phyloP scores from a whole-genome alignment of 352 stramenopile species.

The Hyaloperonospora arabidopsidis region DNA sequence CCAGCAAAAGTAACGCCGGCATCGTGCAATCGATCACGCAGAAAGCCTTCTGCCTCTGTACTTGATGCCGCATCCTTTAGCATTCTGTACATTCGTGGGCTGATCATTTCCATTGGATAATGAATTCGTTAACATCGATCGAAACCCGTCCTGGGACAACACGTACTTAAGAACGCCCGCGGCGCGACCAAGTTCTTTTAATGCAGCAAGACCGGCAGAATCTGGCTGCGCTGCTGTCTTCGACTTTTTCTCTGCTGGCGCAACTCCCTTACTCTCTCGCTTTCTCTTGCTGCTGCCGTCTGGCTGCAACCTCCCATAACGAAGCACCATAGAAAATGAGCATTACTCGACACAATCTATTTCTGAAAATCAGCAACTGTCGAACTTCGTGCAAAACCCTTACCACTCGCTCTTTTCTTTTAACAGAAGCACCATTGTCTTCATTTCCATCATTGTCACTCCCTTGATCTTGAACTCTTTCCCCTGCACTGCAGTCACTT shows the following conservation, averaged over 20 bases:
- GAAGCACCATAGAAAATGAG: background rate
- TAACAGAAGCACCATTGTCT: conserved; percentile 14
- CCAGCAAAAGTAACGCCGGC: conserved; percentile 46
- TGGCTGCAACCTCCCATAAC: background rate
- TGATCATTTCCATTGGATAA: conserved; percentile 14
- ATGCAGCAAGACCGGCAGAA: conserved; percentile 37
- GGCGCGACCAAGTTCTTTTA: conserved; percentile 67
- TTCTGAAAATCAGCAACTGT: background rate
- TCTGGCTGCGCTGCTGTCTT: conserved; percentile 26
- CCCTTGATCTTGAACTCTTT: too few species aligned
- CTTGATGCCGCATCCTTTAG: conserved; percentile 38
- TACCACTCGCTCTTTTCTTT: conserved; percentile 25
- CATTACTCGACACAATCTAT: conserved; percentile 1
- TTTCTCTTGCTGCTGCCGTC: conserved; percentile 11
- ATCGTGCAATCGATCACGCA: conserved; percentile 47
- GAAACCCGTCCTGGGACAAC: background rate
- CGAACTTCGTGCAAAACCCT: background rate
- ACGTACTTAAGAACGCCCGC: conserved; percentile 62
- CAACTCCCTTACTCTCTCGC: conserved; percentile 15
- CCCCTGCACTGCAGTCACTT: conserved; percentile 23
- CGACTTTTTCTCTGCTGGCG: conserved; percentile 21
- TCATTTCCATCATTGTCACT: conserved; percentile 14
- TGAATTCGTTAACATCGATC: conserved; percentile 4
- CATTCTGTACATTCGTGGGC: conserved; percentile 51
- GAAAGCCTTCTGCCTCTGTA: conserved; percentile 46